phyloP scores from a whole-genome alignment of 768 basidiomycete species.

The Phylloporus arenicola region DNA sequence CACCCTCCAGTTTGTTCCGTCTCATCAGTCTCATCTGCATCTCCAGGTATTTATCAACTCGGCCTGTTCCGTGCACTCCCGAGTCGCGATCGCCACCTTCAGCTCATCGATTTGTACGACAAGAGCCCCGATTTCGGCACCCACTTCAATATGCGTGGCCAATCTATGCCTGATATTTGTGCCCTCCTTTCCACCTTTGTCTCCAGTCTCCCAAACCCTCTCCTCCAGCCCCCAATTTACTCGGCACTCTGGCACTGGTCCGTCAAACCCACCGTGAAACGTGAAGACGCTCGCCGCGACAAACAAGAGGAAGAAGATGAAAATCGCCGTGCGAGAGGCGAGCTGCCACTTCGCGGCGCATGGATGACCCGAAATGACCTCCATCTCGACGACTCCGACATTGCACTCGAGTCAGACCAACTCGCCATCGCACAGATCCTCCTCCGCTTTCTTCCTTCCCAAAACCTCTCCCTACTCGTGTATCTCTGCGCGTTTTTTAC shows the following conservation, averaged over 20 bases:
- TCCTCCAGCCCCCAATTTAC: constrained; percentile 40
- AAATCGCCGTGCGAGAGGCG: constrained; percentile 24
- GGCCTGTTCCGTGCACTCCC: constrained; percentile 41
- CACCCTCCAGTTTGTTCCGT: neutral
- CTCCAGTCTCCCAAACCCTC: constrained; percentile 41
- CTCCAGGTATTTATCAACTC: constrained; percentile 38
- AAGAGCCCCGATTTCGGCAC: constrained; percentile 21
- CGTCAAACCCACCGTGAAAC: constrained; percentile 38
- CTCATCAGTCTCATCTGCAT: neutral
- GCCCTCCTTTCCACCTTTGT: constrained; percentile 45
- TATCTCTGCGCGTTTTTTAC: constrained; percentile 48
- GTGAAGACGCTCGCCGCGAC: constrained; percentile 27
- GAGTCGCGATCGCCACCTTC: constrained; percentile 34
- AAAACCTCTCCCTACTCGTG: constrained; percentile 37
- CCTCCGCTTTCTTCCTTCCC: constrained; percentile 44
- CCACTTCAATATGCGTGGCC: constrained; percentile 27
- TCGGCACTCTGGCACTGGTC: constrained; percentile 41
- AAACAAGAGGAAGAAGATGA: constrained; percentile 32
- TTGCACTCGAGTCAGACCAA: constrained; percentile 29
- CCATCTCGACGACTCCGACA: constrained; percentile 12
- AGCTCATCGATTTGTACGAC: constrained; percentile 38
- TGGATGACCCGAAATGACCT: constrained; percentile 12
- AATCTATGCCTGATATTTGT: constrained; percentile 40
- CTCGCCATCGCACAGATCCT: constrained; percentile 42
- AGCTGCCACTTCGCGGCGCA: constrained; percentile 16